Conservation (phyloP, 1,284 basidiomycete genomes). For the Marasmius oreades region DNA sequence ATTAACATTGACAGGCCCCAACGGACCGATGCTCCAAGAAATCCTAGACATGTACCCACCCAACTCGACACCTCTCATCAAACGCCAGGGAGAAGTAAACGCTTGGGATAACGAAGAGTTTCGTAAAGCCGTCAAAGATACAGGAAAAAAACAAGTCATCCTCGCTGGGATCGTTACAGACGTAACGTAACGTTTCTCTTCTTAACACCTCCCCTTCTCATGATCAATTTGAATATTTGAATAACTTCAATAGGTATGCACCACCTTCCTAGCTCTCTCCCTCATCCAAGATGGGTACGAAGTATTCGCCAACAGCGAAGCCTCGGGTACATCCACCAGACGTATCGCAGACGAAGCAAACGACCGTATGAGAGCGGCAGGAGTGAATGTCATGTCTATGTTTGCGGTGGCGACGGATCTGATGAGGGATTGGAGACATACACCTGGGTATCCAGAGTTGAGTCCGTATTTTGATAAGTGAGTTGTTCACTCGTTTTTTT, state of each 20-base stretch:
- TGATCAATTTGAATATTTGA: neutral
- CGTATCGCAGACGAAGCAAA: constrained; percentile 39
- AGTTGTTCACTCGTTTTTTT: constrained; percentile 15
- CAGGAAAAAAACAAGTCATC: constrained; percentile 46
- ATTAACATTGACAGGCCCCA: too few relatives aligned
- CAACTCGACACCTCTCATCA: constrained; percentile 40
- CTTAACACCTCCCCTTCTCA: neutral
- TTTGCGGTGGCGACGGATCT: constrained; percentile 39
- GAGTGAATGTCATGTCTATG: constrained; percentile 38
- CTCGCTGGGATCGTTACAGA: constrained; percentile 46
- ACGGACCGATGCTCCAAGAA: constrained; percentile 41
- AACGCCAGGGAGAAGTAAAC: constrained; percentile 44
- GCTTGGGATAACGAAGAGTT: constrained; percentile 50
- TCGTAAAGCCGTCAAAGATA: constrained; percentile 40
- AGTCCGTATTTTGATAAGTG: constrained; percentile 41
- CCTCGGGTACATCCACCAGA: constrained; percentile 36
- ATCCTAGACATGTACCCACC: constrained; percentile 40
- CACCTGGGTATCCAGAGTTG: constrained; percentile 35
- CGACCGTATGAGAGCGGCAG: constrained; percentile 41
- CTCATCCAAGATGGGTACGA: constrained; percentile 38
- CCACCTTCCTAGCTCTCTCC: constrained; percentile 42
- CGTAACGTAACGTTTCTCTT: constrained; percentile 27
- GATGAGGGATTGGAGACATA: constrained; percentile 45
- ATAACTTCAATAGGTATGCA: constrained; percentile 31
- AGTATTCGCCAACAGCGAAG: constrained; percentile 42